Percentiles rank a stretch among this genome's conserved stretches.
Evolutionary conservation across 345 rosid species (phyloP).

Genomic region (Lepidium africanum): DNA sequence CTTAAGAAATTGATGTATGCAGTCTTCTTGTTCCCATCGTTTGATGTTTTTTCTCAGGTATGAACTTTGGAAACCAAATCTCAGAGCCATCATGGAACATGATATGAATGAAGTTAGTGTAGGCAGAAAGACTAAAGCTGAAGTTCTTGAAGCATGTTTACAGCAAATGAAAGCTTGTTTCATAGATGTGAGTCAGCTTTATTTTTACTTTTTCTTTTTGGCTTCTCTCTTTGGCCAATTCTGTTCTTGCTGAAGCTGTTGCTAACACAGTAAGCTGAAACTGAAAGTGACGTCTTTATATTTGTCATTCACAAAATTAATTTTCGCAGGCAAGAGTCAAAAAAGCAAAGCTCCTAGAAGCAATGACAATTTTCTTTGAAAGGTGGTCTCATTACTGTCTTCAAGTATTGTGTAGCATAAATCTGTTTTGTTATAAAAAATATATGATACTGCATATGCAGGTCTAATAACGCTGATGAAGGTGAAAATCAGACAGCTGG

Average conservation of each 20-base stretch:
- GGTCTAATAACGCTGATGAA: constrained; percentile 54
- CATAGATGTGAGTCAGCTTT: constrained; percentile 65
- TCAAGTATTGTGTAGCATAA: background rate
- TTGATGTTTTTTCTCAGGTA: constrained; percentile 42
- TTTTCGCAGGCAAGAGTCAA: constrained; percentile 65
- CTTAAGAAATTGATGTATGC: background rate
- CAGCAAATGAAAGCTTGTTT: constrained; percentile 98
- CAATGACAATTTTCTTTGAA: constrained; percentile 87
- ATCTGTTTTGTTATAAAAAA: background rate
- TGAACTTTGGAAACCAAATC: constrained; percentile 98
- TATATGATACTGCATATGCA: constrained; percentile 26
- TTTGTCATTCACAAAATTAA: background rate
- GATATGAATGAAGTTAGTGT: constrained; percentile 94
- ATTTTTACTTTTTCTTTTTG: background rate
- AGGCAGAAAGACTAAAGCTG: constrained; percentile 73
- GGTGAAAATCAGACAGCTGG: constrained; percentile 50
- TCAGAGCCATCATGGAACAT: constrained; percentile 85
- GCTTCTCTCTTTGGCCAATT: background rate
- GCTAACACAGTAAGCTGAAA: constrained; percentile 1
- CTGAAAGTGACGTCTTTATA: background rate
- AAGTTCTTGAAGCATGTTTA: constrained; percentile 76
- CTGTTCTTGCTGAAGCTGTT: background rate
- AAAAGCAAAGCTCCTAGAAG: constrained; percentile 71
- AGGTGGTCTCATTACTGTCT: constrained; percentile 40
- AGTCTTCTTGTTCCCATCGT: constrained; percentile 5